Percentiles rank a stretch among this genome's conserved stretches.
Conservation (phyloP, 805 yeast species). For the Jamesozyma spencerorum region DNA sequence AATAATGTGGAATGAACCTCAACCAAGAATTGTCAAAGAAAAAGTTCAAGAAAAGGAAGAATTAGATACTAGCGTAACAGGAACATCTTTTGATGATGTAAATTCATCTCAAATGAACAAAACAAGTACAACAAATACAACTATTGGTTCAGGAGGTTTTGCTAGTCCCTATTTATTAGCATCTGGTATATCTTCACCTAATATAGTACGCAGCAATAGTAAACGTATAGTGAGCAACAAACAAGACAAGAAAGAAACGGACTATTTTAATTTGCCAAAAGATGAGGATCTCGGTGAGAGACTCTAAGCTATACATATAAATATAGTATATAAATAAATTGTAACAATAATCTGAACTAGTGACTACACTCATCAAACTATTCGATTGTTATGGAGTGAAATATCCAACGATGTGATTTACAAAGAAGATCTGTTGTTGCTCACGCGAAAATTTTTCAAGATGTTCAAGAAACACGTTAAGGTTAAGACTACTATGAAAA, state of each 20-base stretch:
- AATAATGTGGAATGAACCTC: slow-evolving; percentile 27
- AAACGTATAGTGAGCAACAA: slow-evolving; percentile 3
- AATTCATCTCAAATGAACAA: slow-evolving; percentile 6
- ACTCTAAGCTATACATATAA: neutral
- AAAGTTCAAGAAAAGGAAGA: neutral
- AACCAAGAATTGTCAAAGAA: slow-evolving; percentile 7
- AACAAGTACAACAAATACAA: slow-evolving; percentile 12
- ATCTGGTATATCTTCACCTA: slow-evolving; percentile 51
- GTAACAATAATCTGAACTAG: neutral
- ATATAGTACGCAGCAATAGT: slow-evolving; percentile 15
- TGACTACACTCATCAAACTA: neutral
- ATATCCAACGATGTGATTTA: too few species aligned
- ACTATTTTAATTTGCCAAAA: slow-evolving; percentile 2
- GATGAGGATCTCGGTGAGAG: neutral
- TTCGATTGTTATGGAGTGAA: too few species aligned
- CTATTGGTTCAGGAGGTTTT: slow-evolving; percentile 37
- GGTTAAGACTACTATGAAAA: neutral
- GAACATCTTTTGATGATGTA: slow-evolving; percentile 15
- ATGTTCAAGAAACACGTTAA: too few species aligned
- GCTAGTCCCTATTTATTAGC: slow-evolving; percentile 63
- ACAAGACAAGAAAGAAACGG: slow-evolving; percentile 4
- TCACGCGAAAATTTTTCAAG: too few species aligned
- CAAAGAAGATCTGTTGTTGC: too few species aligned
- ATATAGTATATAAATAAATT: neutral
- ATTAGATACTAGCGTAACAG: neutral